These are phyloP conservation scores for Neocallimastix lanati DNA, from an alignment of 192 early-diverging fungal genomes.

Conservation along the genomic window DNA sequence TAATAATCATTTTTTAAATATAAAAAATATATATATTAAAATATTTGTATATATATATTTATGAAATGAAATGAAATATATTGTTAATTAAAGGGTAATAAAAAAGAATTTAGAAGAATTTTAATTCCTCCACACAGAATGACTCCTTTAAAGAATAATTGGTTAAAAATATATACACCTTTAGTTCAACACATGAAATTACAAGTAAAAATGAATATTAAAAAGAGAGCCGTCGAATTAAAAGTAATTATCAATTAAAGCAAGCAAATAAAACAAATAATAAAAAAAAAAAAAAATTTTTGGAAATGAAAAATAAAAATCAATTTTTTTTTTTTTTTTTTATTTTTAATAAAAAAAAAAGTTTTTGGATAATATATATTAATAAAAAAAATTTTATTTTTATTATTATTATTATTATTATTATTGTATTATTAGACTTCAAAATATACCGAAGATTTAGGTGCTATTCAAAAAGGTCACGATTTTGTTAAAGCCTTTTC, in stretches of 20 bases:
- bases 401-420: too few species aligned
- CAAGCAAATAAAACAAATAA: neutral
- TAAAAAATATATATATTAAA: too few species aligned
- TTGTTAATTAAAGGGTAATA: neutral
- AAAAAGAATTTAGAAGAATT: conserved; percentile 42
- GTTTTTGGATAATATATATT: too few species aligned
- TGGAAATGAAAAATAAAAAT: too few species aligned
- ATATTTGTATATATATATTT: too few species aligned
- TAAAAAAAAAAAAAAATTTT: too few species aligned
- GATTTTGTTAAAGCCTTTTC: conserved; percentile 91
- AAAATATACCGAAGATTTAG: conserved; percentile 65
- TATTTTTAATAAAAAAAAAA: too few species aligned
- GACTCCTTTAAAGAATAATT: conserved; percentile 75
- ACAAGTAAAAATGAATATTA: conserved; percentile 89
- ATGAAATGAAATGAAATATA: too few species aligned
- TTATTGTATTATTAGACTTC: conserved; percentile 34
- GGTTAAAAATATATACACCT: conserved; percentile 92
- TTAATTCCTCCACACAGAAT: conserved; percentile 88
- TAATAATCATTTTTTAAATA: too few species aligned
- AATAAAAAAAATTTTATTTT: too few species aligned
- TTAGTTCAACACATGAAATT: conserved; percentile 89
- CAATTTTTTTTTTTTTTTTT: too few species aligned
- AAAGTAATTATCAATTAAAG: conserved; percentile 17
- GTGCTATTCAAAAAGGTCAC: conserved; percentile 86
- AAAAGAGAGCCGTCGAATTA: conserved; percentile 74